Evolutionary conservation across 179 eudicot genomes (phyloP).

Genomic region (Amaranthus tricolor): DNA sequence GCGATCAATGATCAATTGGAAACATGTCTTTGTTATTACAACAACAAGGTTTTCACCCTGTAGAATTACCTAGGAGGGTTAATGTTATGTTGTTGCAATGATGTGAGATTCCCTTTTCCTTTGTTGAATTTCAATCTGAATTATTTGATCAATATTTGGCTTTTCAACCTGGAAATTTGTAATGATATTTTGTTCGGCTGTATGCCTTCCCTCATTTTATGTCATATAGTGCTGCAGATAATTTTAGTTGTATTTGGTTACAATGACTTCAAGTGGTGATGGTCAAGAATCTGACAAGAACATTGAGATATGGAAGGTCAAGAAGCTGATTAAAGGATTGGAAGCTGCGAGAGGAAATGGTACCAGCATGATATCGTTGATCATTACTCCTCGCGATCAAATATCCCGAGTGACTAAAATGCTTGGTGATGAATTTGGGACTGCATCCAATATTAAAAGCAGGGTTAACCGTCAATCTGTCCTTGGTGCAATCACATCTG

Average conservation of each 20-base stretch:
- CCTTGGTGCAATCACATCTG: slow-evolving; percentile 31
- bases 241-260: not conserved
- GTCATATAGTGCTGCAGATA: not conserved
- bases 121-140: not conserved
- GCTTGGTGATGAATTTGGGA: slow-evolving; percentile 28
- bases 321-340: slow-evolving; percentile 25
- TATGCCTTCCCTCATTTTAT: too few species aligned
- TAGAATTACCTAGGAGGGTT: too few species aligned
- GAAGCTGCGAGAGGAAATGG: slow-evolving; percentile 34
- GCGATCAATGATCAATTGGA: too few species aligned
- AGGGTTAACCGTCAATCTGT: slow-evolving; percentile 35
- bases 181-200: too few species aligned
- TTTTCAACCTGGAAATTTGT: not conserved
- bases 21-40: too few species aligned
- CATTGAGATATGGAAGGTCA: slow-evolving; percentile 31
- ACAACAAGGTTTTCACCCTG: too few species aligned
- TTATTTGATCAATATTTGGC: too few species aligned
- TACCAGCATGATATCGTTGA: slow-evolving; percentile 30
- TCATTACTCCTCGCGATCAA: slow-evolving; percentile 31
- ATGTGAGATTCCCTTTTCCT: not conserved
- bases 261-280: slow-evolving; percentile 22
- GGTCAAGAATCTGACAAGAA: slow-evolving; percentile 20
- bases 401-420: slow-evolving; percentile 24
- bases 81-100: not conserved
- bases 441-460: slow-evolving; percentile 32